A percentile compares a stretch with the other conserved stretches of the same genome.
phyloP scores from a whole-genome alignment of 1,284 basidiomycete genomes.

The Rhodofomes roseus region DNA sequence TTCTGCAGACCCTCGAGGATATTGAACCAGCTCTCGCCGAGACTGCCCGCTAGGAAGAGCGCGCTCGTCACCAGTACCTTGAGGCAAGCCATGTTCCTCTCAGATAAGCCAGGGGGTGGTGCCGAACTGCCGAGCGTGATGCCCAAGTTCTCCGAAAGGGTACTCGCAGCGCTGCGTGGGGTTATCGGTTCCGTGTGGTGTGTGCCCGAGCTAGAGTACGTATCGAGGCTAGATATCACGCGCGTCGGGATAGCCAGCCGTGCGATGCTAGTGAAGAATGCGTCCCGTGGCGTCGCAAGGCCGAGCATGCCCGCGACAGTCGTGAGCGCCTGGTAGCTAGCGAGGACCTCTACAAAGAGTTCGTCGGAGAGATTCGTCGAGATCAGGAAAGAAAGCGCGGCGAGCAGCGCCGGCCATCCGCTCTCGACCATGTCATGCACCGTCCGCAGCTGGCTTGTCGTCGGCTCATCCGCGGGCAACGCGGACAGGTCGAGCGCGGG shows the following conservation, averaged over 20 bases:
- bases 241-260: constrained; percentile 87
- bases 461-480: constrained; percentile 54
- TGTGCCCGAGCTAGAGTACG: constrained; percentile 33
- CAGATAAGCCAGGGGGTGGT: constrained; percentile 74
- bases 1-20: constrained; percentile 90
- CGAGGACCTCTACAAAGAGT: constrained; percentile 81
- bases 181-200: constrained; percentile 51
- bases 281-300: constrained; percentile 85
- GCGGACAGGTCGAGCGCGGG: constrained; percentile 64
- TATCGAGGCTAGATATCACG: constrained; percentile 81
- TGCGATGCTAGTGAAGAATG: constrained; percentile 84
- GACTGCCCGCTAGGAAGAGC: constrained; percentile 78
- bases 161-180: constrained; percentile 53
- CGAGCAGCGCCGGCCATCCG: constrained; percentile 88
- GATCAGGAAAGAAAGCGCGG: constrained; percentile 85
- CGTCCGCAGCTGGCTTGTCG: constrained; percentile 51
- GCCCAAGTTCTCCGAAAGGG: constrained; percentile 73
- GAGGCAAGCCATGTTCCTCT: constrained; percentile 88
- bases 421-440: constrained; percentile 79
- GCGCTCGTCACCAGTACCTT: constrained; percentile 80
- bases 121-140: constrained; percentile 36
- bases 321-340: constrained; percentile 81
- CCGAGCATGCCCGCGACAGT: constrained; percentile 88
- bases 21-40: constrained; percentile 88
- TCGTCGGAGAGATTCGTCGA: constrained; percentile 87